These are phyloP conservation scores for Thielaviopsis cerberus DNA, from an alignment of 2,329 filamentous ascomycete genomes.

Conservation along the genomic window DNA sequence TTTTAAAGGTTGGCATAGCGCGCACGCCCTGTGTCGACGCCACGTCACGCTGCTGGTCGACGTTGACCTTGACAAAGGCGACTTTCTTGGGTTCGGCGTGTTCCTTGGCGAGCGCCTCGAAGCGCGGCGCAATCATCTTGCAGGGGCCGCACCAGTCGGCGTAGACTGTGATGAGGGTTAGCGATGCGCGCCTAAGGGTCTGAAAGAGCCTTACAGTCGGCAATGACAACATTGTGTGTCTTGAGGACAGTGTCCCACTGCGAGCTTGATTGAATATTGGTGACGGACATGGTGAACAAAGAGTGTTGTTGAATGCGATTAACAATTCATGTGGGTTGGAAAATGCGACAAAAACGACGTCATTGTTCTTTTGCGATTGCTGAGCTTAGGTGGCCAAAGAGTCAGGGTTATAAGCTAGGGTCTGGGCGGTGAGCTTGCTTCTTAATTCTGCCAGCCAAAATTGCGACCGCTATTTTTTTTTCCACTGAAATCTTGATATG, in stretches of 20 bases:
- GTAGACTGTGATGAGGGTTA: constrained; percentile 44
- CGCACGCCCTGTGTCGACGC: constrained; percentile 60
- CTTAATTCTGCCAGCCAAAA: background rate
- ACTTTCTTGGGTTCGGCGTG: constrained; percentile 66
- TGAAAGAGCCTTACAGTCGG: constrained; percentile 59
- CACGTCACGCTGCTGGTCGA: constrained; percentile 63
- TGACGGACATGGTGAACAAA: constrained; percentile 22
- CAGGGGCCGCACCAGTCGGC: constrained; percentile 91
- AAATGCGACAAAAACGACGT: constrained; percentile 4
- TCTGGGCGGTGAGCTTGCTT: constrained; percentile 17
- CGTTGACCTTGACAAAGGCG: constrained; percentile 82
- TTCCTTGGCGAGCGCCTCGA: constrained; percentile 64
- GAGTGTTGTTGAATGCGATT: background rate
- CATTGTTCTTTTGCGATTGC: constrained; percentile 1
- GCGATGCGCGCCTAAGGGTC: background rate
- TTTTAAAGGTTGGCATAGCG: constrained; percentile 86
- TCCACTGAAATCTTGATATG: constrained; percentile 8
- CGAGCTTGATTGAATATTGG: constrained; percentile 43
- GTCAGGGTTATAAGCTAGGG: background rate
- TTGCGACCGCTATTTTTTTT: constrained; percentile 12
- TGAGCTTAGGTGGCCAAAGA: background rate
- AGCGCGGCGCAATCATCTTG: constrained; percentile 78
- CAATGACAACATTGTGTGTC: constrained; percentile 61
- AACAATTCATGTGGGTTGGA: background rate
- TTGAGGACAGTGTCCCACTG: constrained; percentile 58